These are phyloP conservation scores for Neltuma alba DNA, from an alignment of 306 rosid genomes.

Conservation along the genomic window DNA sequence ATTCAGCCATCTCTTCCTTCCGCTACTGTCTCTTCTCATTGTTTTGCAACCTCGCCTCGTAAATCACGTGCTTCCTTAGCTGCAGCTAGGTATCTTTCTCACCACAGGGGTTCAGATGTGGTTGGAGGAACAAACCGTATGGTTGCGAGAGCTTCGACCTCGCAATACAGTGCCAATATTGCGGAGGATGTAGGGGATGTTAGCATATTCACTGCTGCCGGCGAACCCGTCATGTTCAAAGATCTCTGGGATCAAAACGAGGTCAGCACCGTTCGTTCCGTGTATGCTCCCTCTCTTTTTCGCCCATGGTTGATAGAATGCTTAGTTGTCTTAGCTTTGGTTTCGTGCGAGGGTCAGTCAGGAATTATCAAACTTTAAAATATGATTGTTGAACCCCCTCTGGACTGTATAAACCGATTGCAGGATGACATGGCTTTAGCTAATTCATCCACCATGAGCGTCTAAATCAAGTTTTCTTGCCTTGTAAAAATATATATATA, in stretches of 20 bases:
- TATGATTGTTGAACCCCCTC: too few species aligned
- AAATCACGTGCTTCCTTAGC: neutral
- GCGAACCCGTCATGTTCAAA: slow-evolving; percentile 65
- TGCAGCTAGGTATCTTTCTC: slow-evolving; percentile 8
- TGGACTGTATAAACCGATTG: too few species aligned
- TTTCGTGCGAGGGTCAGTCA: neutral
- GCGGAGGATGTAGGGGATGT: slow-evolving; percentile 54
- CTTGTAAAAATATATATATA: neutral
- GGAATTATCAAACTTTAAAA: neutral
- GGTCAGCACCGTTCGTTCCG: slow-evolving; percentile 36
- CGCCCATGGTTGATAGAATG: neutral
- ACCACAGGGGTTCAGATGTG: neutral
- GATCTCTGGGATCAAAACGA: slow-evolving; percentile 74
- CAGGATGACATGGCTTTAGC: too few species aligned
- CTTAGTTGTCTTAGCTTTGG: neutral
- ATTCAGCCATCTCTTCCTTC: slow-evolving; percentile 35
- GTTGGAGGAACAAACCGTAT: slow-evolving; percentile 26
- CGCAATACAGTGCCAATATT: slow-evolving; percentile 40
- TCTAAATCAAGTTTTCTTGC: too few species aligned
- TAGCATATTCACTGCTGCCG: slow-evolving; percentile 66
- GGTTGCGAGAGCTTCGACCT: slow-evolving; percentile 50
- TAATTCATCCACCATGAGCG: too few species aligned
- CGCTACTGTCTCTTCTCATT: slow-evolving; percentile 16
- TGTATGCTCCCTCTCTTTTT: neutral
- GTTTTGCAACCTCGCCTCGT: slow-evolving; percentile 11